Conservation (phyloP, 257 asterid genomes). For the Rauvolfia tetraphylla region DNA sequence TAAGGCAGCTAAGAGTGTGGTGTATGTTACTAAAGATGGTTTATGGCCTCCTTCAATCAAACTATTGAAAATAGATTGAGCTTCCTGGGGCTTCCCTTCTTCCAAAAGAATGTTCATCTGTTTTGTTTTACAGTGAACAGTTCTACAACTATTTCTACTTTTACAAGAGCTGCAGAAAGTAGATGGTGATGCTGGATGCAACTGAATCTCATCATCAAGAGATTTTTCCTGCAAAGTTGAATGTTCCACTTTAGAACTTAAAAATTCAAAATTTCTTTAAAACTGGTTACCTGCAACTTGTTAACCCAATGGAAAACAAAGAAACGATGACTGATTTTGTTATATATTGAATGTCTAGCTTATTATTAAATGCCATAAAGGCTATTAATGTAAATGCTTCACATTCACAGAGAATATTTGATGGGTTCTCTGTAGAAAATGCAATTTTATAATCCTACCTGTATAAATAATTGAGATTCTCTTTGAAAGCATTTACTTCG, state of each 20-base stretch:
- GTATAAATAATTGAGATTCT: not conserved
- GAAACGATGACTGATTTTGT: not conserved
- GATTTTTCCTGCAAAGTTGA: slow-evolving; percentile 36
- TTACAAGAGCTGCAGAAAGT: slow-evolving; percentile 45
- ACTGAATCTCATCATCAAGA: slow-evolving; percentile 33
- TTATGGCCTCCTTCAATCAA: slow-evolving; percentile 60
- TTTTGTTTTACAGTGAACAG: slow-evolving; percentile 51
- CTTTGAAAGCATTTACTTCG: not conserved
- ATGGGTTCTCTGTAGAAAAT: not conserved
- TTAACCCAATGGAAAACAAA: not conserved
- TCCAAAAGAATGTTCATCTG: slow-evolving; percentile 59
- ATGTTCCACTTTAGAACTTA: not conserved
- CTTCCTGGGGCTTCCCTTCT: slow-evolving; percentile 48
- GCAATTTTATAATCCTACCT: not conserved
- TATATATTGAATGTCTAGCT: too few species aligned
- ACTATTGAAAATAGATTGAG: slow-evolving; percentile 41
- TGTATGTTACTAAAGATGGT: slow-evolving; percentile 71
- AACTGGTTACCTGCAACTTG: not conserved
- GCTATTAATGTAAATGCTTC: not conserved
- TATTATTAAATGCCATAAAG: not conserved
- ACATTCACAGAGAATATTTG: not conserved
- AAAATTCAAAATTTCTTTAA: not conserved
- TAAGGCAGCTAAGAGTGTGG: slow-evolving; percentile 61
- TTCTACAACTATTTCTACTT: slow-evolving; percentile 45
- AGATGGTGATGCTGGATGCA: slow-evolving; percentile 37